Percentiles rank a stretch among this genome's conserved stretches.
Evolutionary conservation across 106 monocot species (phyloP).

Genomic region (Dioscorea alata): DNA sequence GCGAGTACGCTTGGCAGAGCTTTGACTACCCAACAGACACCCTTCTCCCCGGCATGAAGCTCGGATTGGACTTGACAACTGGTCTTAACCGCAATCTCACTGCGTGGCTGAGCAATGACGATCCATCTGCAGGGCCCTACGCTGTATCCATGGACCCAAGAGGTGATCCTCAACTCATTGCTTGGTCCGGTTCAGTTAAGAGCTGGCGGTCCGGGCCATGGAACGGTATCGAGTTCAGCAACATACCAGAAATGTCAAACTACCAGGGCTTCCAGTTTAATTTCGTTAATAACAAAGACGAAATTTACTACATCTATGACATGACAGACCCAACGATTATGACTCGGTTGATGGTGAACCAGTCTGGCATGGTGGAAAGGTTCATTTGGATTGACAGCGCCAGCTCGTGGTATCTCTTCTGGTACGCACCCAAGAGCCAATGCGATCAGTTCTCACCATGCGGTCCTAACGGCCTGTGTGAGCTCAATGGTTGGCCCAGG

Average conservation of each 20-base stretch:
- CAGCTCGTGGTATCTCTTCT: constrained; percentile 16
- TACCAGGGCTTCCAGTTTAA: constrained; percentile 8
- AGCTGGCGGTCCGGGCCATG: constrained; percentile 26
- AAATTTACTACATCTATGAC: constrained; percentile 14
- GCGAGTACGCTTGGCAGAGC: constrained; percentile 22
- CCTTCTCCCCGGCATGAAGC: constrained; percentile 24
- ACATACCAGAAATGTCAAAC: constrained; percentile 7
- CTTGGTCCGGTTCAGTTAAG: neutral
- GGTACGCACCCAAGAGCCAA: constrained; percentile 16
- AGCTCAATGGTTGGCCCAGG: neutral
- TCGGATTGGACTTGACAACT: constrained; percentile 2
- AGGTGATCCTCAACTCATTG: neutral
- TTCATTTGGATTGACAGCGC: constrained; percentile 6
- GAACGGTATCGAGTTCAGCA: constrained; percentile 16
- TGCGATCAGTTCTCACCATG: constrained; percentile 25
- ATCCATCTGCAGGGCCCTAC: constrained; percentile 11
- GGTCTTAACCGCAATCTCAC: constrained; percentile 7
- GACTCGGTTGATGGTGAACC: constrained; percentile 7
- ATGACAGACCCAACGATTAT: neutral
- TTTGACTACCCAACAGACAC: constrained; percentile 38
- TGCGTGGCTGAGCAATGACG: constrained; percentile 8
- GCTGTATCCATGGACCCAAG: neutral
- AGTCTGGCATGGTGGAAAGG: constrained; percentile 5
- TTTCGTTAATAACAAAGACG: constrained; percentile 6
- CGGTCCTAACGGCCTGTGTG: constrained; percentile 25